These are phyloP conservation scores for Hypoxylon sp. DNA, from an alignment of 2,329 filamentous ascomycete species.

Conservation along the genomic window DNA sequence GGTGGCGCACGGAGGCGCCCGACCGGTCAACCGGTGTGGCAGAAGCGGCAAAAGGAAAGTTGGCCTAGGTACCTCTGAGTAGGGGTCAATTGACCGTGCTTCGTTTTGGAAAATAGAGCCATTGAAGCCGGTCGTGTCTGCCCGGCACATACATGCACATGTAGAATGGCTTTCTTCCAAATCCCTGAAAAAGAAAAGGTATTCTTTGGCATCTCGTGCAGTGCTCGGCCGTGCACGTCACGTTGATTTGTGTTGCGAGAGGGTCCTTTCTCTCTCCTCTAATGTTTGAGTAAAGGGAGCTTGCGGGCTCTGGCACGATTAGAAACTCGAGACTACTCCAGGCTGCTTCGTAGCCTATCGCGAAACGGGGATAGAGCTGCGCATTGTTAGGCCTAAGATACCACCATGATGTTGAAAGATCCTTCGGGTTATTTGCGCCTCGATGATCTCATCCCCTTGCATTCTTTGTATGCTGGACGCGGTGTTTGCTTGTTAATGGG, in stretches of 20 bases:
- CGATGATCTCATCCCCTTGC: neutral
- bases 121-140: neutral
- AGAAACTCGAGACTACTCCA: neutral
- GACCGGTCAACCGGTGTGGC: slow-evolving; percentile 33
- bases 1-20: slow-evolving; percentile 16
- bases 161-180: neutral
- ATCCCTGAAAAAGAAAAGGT: neutral
- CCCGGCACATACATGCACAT: neutral
- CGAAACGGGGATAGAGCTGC: neutral
- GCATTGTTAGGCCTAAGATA: neutral
- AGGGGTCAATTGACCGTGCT: neutral
- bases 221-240: neutral
- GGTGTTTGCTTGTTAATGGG: neutral
- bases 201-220: slow-evolving; percentile 14
- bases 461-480: neutral
- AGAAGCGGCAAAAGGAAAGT: slow-evolving; percentile 25
- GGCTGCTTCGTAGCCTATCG: too few species aligned
- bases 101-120: neutral
- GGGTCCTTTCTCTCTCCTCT: neutral
- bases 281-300: neutral
- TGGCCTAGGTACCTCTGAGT: neutral
- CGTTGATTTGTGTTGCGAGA: neutral
- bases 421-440: neutral
- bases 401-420: neutral
- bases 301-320: neutral